Conservation (phyloP, 164 flowering plant species). For the Nymphaea thermarum region DNA sequence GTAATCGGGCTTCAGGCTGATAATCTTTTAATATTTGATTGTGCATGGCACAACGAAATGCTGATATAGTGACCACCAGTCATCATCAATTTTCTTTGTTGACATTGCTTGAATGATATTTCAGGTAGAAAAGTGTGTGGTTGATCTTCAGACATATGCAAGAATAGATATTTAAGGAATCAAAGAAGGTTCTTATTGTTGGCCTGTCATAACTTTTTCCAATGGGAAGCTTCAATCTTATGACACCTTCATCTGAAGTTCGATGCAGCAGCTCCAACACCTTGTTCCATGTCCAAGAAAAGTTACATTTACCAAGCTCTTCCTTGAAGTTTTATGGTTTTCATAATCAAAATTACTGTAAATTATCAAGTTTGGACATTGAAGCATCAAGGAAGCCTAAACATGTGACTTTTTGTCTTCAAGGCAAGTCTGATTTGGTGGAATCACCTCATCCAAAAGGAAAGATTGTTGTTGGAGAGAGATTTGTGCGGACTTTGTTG, state of each 20-base stretch:
- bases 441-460: conserved; percentile 21
- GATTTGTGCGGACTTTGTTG: conserved; percentile 76
- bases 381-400: conserved; percentile 24
- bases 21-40: too few relatives aligned
- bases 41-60: too few relatives aligned
- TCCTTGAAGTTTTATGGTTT: conserved; percentile 8
- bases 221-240: conserved; percentile 5
- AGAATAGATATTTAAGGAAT: neutral
- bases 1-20: too few relatives aligned
- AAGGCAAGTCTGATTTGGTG: conserved; percentile 30
- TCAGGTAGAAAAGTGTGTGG: neutral
- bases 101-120: neutral
- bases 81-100: too few relatives aligned
- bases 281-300: conserved; percentile 10
- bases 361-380: conserved; percentile 7
- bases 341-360: conserved; percentile 10
- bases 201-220: too few relatives aligned
- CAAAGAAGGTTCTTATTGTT: neutral
- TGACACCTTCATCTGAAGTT: conserved; percentile 23
- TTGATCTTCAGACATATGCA: neutral
- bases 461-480: conserved; percentile 18
- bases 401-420: conserved; percentile 34
- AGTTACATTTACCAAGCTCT: conserved; percentile 8
- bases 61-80: too few relatives aligned
- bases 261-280: conserved; percentile 14